These are phyloP conservation scores for Apiospora malaysiana DNA, from an alignment of 2,329 filamentous ascomycete genomes.

Conservation along the genomic window DNA sequence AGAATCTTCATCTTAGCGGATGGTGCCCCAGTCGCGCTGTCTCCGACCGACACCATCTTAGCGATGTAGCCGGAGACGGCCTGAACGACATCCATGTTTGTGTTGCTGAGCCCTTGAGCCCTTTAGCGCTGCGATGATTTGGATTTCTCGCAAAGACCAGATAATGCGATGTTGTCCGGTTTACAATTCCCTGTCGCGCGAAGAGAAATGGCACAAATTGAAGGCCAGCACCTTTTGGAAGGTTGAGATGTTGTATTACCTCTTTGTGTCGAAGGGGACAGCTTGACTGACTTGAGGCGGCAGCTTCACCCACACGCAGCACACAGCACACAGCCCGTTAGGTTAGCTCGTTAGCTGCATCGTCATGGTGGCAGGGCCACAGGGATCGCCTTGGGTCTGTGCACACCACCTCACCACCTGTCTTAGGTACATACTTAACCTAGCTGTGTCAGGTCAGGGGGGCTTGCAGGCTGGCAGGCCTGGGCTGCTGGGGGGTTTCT, in stretches of 20 bases:
- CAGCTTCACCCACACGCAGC: neutral
- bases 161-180: neutral
- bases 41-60: constrained; percentile 90
- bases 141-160: neutral
- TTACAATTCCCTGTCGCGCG: neutral
- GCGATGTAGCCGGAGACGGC: constrained; percentile 93
- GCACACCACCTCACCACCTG: too few species aligned
- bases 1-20: constrained; percentile 98
- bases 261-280: constrained; percentile 7
- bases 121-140: neutral
- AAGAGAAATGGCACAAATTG: neutral
- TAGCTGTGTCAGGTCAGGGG: too few species aligned
- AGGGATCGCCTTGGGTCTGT: constrained; percentile 7
- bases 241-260: neutral
- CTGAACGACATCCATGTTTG: constrained; percentile 88
- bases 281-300: constrained; percentile 10
- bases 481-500: too few species aligned
- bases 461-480: neutral
- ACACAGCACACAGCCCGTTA: constrained; percentile 6
- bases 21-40: constrained; percentile 68
- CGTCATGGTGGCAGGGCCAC: constrained; percentile 15
- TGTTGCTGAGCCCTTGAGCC: constrained; percentile 4
- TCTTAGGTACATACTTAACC: neutral
- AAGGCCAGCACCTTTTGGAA: constrained; percentile 1
- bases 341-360: constrained; percentile 2